Base-by-base conservation (phyloP, 176 grass and related monocot species). In the Neostapfia colusana region DNA sequence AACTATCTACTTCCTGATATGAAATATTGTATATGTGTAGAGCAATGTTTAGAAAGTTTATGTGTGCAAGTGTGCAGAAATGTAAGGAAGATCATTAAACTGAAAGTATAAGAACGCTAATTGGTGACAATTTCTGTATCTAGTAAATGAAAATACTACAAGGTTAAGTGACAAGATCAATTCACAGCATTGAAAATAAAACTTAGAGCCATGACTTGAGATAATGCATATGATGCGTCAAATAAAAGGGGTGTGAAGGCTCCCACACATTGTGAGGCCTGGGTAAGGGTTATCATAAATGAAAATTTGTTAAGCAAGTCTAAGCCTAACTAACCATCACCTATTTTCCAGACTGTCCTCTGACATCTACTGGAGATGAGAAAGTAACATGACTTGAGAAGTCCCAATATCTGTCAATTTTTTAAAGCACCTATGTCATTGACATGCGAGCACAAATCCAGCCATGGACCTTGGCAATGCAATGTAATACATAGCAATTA, bases 81-180 rank as follows among this genome's bases (percentile, higher is more conserved):
- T 34, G 28, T 20, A 41, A 74, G 28, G 20, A 14, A 48, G 15
- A 35, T 3, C 46, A n/a, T n/a, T n/a, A n/a, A n/a, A n/a, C 1
- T 46, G 54, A 13, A 59, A 28, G 0, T 5, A 2, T 10, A 61
- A 10, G 13, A 57, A 54, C 20, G 13, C 34, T 58, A 24, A 10
- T n/a, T 57, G 14, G 7, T 20, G 42, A 43, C 15, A 35, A 34
- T 45, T 16, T 24, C 10, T 10, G 15, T 61, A 46, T 20, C 64
- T 55, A 18, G 66, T 38, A 75, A 35, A 21, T 43, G 40, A 57
- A 35, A 80, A 62, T 62, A 67, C 38, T 72, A 27, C 3, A 8
- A 36, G n/a, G 37, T 9, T 18, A 24, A 75, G 60, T 38, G 18
- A 10, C 41, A 48, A 69, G 9, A 75, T 21, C 14, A 20, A 51